Percentiles rank a stretch among this genome's conserved stretches.
Conservation (phyloP, 345 rosid species). For the Lepidium africanum region DNA sequence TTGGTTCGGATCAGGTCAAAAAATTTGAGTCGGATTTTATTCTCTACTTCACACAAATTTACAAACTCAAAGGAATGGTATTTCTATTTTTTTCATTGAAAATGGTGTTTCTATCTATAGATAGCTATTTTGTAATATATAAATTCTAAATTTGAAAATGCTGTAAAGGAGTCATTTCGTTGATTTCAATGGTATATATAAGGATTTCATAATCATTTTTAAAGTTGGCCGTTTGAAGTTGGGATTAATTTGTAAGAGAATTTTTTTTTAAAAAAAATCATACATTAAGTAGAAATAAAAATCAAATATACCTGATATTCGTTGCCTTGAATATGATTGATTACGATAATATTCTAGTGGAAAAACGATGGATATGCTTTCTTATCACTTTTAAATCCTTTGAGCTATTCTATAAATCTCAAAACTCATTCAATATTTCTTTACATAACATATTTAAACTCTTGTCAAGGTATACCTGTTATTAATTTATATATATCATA, state of each 20-base stretch:
- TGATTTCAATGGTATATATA: neutral
- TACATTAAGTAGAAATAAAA: neutral
- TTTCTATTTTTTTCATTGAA: too few relatives aligned
- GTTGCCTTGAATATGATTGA: conserved; percentile 19
- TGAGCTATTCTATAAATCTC: neutral
- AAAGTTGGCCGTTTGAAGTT: neutral
- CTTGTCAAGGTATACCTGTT: neutral
- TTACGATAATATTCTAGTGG: conserved; percentile 1
- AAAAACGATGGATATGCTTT: conserved; percentile 9
- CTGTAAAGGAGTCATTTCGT: neutral
- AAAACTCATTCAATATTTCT: neutral
- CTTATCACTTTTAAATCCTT: neutral
- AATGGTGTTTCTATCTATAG: too few relatives aligned
- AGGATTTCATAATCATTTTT: neutral
- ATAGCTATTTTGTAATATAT: too few relatives aligned
- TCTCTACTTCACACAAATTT: too few relatives aligned
- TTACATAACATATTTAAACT: neutral
- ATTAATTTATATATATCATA: neutral
- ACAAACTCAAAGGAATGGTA: too few relatives aligned
- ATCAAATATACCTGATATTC: conserved; percentile 1
- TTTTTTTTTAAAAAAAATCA: neutral
- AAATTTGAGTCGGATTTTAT: too few relatives aligned
- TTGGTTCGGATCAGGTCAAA: too few relatives aligned
- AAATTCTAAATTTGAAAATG: neutral
- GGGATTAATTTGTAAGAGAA: neutral